A percentile compares a stretch with the other conserved stretches of the same genome.
Evolutionary conservation across 225 moss, liverwort and hornwort species (phyloP).

Genomic region (Neckera pumila): DNA sequence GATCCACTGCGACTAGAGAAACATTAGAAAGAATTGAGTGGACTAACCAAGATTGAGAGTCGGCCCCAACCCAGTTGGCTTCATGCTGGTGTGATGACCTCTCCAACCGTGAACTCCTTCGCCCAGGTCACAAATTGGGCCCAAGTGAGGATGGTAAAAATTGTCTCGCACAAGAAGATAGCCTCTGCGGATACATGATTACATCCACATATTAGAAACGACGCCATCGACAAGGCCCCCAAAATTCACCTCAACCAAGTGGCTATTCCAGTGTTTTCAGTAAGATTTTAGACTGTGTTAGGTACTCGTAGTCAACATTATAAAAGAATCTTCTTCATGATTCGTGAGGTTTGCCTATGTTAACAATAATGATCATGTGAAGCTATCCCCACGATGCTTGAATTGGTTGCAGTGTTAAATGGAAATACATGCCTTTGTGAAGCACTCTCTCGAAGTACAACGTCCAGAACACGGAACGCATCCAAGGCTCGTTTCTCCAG

Average conservation of each 20-base stretch:
- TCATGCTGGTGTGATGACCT: conserved; percentile 72
- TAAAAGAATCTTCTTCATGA: neutral
- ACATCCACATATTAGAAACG: neutral
- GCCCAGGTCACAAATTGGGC: conserved; percentile 39
- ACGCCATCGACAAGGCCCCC: neutral
- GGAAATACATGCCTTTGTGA: conserved; percentile 24
- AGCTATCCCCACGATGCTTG: neutral
- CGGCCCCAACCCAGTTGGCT: conserved; percentile 43
- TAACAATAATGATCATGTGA: neutral
- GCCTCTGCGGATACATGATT: conserved; percentile 18
- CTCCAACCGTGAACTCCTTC: conserved; percentile 83
- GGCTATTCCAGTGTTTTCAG: too few species aligned
- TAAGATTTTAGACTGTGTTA: neutral
- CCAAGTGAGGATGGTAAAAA: conserved; percentile 61
- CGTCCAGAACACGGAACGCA: conserved; percentile 3
- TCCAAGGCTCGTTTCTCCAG: conserved; percentile 40
- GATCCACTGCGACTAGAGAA: neutral
- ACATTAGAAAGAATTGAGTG: neutral
- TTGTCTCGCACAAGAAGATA: conserved; percentile 76
- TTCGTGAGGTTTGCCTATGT: neutral
- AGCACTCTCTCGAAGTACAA: conserved; percentile 64
- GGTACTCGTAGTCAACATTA: neutral
- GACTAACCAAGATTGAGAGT: conserved; percentile 68
- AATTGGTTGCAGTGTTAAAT: neutral
- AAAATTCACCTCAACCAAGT: neutral